Evolutionary conservation across 1,139 yeast genomes (phyloP), one percentile per base, ranked within the genome.

Genomic region (Magnusiomyces paraingens): DNA sequence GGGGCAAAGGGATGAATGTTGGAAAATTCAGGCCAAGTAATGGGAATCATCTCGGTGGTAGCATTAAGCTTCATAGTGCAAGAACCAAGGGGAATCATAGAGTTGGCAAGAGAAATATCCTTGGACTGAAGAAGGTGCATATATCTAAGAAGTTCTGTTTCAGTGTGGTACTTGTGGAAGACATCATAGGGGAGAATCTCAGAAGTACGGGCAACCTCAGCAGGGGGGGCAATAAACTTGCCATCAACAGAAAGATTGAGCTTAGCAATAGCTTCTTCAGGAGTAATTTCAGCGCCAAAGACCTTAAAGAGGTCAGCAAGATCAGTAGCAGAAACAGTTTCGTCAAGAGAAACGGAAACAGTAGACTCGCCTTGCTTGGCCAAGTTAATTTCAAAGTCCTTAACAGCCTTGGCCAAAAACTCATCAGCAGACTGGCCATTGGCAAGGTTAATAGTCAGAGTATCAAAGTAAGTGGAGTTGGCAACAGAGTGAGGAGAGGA

Each of bases 21-120:
- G 55, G 83, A 80, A 70, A 93, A 90, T 59, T 94, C 96, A 32
- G 97, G 96, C 84, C 96, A 90, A 3, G 97, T 85, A 57, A 93
- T 78, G 47, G 98, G 91, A 60, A 82, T 81, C 98, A 93, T 93
- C 70, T 89, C 94, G 15, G 90, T 95, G 1, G 98, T 91, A 52
- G 96, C 86, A 67, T 93, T 93, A 66, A 93, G 79, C 72, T 93
- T 93, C 99, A 93, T 93, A 39, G 99, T 93, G 75, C 99, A 93
- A 10, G 96, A 89, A 39, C 99, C 99, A 61, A 93, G 79, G 44
- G 98, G 95, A 59, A 93, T 93, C 99, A 93, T 93, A 14, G 97
- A 87, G 68, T 90, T 87, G 29, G 98, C 96, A 59, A 93, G 77
- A 0, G 98, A 91, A 61, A 93, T 76, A 73, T 93, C 99, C 72